These are phyloP conservation scores for Auricularia sp. DNA, from an alignment of 768 basidiomycete species.

Conservation along the genomic window DNA sequence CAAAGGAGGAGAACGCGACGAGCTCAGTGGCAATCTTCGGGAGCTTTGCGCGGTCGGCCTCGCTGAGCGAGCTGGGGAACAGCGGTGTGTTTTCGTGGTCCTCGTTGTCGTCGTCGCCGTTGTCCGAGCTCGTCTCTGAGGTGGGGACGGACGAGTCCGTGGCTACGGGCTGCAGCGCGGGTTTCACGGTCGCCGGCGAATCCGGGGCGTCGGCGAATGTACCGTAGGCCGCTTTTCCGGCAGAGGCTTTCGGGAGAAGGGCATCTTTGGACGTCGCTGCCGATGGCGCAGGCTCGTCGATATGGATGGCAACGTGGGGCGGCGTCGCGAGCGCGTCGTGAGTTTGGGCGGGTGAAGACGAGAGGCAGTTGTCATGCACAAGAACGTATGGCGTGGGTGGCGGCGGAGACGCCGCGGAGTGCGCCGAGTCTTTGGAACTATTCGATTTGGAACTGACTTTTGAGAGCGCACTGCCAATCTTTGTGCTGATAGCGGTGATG, in stretches of 20 bases:
- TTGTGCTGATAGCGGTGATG: neutral
- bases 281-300: neutral
- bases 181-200: neutral
- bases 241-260: neutral
- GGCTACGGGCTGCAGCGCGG: neutral
- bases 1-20: neutral
- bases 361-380: too few relatives aligned
- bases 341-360: neutral
- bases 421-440: neutral
- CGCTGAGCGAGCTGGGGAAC: neutral
- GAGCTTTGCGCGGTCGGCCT: neutral
- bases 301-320: neutral
- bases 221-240: neutral
- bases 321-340: neutral
- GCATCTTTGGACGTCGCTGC: neutral
- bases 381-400: neutral
- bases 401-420: neutral
- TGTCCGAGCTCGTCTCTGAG: neutral
- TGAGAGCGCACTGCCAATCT: neutral
- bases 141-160: neutral
- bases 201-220: neutral
- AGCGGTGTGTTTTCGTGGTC: neutral
- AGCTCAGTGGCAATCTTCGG: neutral
- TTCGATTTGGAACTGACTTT: neutral
- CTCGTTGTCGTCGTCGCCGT: neutral